Percentiles rank a stretch among this genome's conserved stretches.
Evolutionary conservation across 352 stramenopile species (phyloP).

Genomic region (Paralagenidium karlingii): DNA sequence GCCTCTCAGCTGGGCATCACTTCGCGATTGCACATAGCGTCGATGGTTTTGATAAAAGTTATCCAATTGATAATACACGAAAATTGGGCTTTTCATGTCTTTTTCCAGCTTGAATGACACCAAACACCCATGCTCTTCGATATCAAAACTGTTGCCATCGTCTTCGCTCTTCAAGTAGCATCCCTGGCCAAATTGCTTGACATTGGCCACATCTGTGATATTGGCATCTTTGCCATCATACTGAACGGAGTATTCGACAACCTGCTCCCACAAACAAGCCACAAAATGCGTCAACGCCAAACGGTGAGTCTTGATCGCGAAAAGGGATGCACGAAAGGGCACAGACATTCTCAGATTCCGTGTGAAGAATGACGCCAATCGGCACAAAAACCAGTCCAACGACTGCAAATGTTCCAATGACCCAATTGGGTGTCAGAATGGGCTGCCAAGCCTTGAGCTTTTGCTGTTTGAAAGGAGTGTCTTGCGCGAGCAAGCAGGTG

Average conservation of each 20-base stretch:
- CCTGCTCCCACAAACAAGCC: conserved; percentile 17
- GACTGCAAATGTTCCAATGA: conserved; percentile 90
- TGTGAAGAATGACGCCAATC: conserved; percentile 84
- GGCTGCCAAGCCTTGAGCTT: conserved; percentile 93
- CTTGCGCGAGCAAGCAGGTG: conserved; percentile 10
- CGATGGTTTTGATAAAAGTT: conserved; percentile 99
- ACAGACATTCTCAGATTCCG: conserved; percentile 72
- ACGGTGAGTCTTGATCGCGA: not conserved
- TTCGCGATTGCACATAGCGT: conserved; percentile 85
- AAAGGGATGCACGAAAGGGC: not conserved
- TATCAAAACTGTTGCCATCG: conserved; percentile 57
- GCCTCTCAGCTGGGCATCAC: conserved; percentile 82
- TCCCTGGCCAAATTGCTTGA: conserved; percentile 33
- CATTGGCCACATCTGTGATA: conserved; percentile 27
- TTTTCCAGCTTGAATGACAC: conserved; percentile 83
- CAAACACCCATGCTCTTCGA: conserved; percentile 38
- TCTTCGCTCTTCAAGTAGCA: conserved; percentile 47
- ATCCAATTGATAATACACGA: conserved; percentile 98
- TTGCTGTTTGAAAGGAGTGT: conserved; percentile 84
- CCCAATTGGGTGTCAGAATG: conserved; percentile 93
- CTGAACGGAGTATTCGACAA: conserved; percentile 84
- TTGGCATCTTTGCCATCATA: conserved; percentile 68
- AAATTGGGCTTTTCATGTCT: conserved; percentile 93
- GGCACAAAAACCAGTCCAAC: conserved; percentile 93
- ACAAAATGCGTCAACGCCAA: not conserved